phyloP scores from a whole-genome alignment of 345 rosid genomes.

The Eucalyptus brandiana region DNA sequence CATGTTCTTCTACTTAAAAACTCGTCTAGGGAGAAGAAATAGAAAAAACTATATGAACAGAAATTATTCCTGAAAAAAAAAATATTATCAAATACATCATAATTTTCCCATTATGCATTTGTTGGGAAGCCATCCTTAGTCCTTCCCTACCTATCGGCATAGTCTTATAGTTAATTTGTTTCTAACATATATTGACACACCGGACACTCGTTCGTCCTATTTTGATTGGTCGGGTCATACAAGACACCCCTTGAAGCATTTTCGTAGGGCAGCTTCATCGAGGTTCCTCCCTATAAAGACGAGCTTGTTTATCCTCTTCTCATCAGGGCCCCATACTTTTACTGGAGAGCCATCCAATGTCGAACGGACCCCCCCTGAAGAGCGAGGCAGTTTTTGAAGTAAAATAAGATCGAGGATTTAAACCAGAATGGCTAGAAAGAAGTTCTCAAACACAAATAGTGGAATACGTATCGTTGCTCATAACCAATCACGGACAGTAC shows the following conservation, averaged over 20 bases:
- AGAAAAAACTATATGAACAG: too few relatives aligned
- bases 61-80: too few relatives aligned
- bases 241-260: conserved; percentile 56
- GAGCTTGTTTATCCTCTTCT: conserved; percentile 53
- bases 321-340: conserved; percentile 43
- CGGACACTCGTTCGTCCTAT: background rate
- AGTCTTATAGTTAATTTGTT: background rate
- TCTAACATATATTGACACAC: background rate
- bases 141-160: background rate
- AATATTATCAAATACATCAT: background rate
- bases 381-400: background rate
- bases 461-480: conserved; percentile 41
- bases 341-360: conserved; percentile 43
- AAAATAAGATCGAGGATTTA: background rate
- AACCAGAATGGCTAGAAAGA: background rate
- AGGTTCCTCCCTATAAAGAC: conserved; percentile 59
- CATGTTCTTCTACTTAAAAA: too few relatives aligned
- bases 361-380: conserved; percentile 37
- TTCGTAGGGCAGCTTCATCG: conserved; percentile 37
- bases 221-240: background rate
- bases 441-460: background rate
- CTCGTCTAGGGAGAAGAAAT: too few relatives aligned
- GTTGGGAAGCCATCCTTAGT: background rate
- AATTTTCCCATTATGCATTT: background rate
- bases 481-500: conserved; percentile 25